phyloP scores from a whole-genome alignment of 1,284 basidiomycete species.

The Exobasidium rhododendri region DNA sequence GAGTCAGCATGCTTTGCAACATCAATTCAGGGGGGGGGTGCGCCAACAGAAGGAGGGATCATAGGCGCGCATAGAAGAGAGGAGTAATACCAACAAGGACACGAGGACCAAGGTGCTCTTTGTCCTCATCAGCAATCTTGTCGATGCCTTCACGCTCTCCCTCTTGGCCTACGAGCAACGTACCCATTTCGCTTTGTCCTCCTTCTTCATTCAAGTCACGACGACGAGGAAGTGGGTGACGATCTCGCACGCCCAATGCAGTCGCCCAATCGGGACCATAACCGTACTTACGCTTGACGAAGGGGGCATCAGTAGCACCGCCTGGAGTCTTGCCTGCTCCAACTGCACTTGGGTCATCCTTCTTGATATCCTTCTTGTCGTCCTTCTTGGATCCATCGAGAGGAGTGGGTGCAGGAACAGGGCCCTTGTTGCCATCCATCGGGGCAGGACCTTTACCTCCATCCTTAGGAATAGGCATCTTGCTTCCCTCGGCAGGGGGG shows the following conservation, averaged over 20 bases:
- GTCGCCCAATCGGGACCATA: constrained; percentile 5
- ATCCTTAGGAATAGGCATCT: not conserved
- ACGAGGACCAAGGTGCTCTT: not conserved
- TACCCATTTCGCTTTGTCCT: not conserved
- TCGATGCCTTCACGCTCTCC: not conserved
- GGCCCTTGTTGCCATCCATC: not conserved
- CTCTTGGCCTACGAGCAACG: too few species aligned
- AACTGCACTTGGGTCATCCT: not conserved
- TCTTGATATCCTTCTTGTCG: too few species aligned
- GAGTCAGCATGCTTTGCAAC: not conserved
- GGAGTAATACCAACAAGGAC: not conserved
- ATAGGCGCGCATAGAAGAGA: too few species aligned
- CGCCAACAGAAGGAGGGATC: too few species aligned
- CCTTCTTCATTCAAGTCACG: not conserved
- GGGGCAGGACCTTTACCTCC: not conserved
- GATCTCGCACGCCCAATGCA: not conserved
- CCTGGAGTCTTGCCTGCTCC: too few species aligned
- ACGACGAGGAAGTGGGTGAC: constrained; percentile 4
- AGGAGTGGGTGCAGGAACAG: not conserved
- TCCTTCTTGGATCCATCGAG: too few species aligned
- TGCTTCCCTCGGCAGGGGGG: not conserved
- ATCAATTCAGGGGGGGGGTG: too few species aligned
- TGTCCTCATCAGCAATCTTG: not conserved
- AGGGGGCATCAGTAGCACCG: not conserved
- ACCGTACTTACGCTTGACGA: constrained; percentile 3